Evolutionary conservation across 345 rosid species (phyloP).

Genomic region (Eucalyptus cloeziana): DNA sequence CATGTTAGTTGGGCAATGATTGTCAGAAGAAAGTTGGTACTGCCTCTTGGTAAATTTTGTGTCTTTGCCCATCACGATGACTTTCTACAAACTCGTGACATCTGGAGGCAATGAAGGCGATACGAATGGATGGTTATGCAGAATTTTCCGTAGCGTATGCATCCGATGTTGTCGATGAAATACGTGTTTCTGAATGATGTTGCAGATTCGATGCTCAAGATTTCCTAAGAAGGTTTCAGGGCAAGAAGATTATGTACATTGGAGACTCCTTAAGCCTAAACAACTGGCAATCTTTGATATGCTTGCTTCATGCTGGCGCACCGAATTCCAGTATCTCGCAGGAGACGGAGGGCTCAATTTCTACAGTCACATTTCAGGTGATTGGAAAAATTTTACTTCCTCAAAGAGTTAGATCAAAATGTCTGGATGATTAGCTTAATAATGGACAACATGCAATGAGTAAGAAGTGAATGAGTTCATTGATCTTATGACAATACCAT

Average conservation of each 20-base stretch:
- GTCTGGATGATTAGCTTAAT: neutral
- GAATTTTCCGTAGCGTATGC: neutral
- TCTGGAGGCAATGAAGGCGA: neutral
- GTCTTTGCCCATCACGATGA: neutral
- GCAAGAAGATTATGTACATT: constrained; percentile 47
- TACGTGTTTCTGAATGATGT: neutral
- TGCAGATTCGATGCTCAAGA: constrained; percentile 41
- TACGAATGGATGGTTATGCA: neutral
- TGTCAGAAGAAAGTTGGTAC: neutral
- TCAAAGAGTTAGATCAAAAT: neutral
- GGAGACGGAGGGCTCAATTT: neutral
- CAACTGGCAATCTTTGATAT: constrained; percentile 44
- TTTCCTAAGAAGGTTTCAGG: constrained; percentile 18
- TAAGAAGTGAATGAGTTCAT: neutral
- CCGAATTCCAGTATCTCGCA: constrained; percentile 17
- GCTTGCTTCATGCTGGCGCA: constrained; percentile 44
- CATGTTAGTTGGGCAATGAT: neutral
- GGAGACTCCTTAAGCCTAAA: constrained; percentile 62
- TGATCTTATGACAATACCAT: neutral
- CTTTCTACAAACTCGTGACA: neutral
- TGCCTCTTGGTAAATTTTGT: neutral
- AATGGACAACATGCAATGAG: neutral
- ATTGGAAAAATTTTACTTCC: neutral
- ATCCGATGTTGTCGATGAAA: neutral
- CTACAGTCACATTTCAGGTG: constrained; percentile 32